Percentiles rank a stretch among this genome's conserved stretches.
Conservation (phyloP, 257 asterid species). For the Datura wrightii region DNA sequence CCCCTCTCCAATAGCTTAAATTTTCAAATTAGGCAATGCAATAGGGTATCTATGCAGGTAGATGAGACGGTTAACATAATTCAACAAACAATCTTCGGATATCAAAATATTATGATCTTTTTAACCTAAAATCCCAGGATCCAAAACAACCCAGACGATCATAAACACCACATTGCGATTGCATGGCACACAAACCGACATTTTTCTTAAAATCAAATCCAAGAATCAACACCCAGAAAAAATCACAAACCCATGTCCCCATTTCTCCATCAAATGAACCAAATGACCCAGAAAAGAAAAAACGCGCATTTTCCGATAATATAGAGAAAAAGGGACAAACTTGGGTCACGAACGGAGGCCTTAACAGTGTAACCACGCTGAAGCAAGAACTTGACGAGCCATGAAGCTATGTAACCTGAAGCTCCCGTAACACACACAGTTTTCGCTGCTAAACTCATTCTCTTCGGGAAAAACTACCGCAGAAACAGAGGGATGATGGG, state of each 20-base stretch:
- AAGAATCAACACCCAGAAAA: neutral
- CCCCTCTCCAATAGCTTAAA: neutral
- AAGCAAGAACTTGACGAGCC: constrained; percentile 69
- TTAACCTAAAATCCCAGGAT: neutral
- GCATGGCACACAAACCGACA: neutral
- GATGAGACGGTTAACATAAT: neutral
- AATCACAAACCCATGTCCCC: neutral
- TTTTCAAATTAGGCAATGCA: neutral
- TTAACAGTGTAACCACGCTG: constrained; percentile 68
- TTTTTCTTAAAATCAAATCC: neutral
- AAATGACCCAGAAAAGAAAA: neutral
- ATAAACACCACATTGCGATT: neutral
- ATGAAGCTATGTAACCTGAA: constrained; percentile 72
- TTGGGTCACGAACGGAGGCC: constrained; percentile 61
- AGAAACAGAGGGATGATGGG: neutral
- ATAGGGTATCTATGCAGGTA: neutral
- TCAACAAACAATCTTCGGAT: neutral
- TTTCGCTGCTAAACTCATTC: constrained; percentile 37
- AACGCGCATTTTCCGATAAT: neutral
- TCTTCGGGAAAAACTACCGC: too few species aligned
- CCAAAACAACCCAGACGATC: neutral
- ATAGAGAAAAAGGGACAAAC: constrained; percentile 27
- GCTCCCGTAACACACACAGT: constrained; percentile 75
- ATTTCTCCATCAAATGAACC: neutral
- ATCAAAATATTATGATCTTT: neutral